Percentiles rank a stretch among this genome's conserved stretches.
phyloP scores from a whole-genome alignment of 495 filamentous ascomycete genomes.

The Talaromyces nanjingensis region DNA sequence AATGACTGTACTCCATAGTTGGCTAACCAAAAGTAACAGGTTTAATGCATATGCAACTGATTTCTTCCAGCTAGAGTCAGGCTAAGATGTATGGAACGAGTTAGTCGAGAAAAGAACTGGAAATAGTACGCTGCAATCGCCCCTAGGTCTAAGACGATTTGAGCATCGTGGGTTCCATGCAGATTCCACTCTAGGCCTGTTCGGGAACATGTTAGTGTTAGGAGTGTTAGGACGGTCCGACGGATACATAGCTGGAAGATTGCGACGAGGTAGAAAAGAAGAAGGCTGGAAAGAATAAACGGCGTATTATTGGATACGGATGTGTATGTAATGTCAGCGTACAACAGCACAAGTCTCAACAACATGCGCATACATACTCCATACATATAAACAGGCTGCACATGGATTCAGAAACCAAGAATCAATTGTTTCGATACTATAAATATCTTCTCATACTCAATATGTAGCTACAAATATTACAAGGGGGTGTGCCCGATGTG shows the following conservation, averaged over 20 bases:
- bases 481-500: not conserved
- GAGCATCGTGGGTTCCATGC: conserved; percentile 3
- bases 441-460: not conserved
- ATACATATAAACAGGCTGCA: not conserved
- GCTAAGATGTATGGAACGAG: not conserved
- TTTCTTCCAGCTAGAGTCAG: not conserved
- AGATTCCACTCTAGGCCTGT: conserved; percentile 4
- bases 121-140: not conserved
- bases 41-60: not conserved
- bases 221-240: not conserved
- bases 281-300: not conserved
- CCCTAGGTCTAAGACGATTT: not conserved
- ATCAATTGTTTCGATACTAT: conserved; percentile 6
- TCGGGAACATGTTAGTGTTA: not conserved
- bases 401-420: not conserved
- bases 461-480: not conserved
- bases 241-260: not conserved
- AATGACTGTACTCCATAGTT: not conserved
- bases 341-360: not conserved
- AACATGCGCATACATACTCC: not conserved
- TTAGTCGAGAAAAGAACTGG: not conserved
- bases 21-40: not conserved
- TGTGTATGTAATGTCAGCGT: not conserved
- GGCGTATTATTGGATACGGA: not conserved
- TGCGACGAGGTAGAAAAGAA: not conserved